Evolutionary conservation across 1,284 basidiomycete genomes (phyloP), one percentile per base, ranked within the genome.

Genomic region (Fomitopsis palustris): DNA sequence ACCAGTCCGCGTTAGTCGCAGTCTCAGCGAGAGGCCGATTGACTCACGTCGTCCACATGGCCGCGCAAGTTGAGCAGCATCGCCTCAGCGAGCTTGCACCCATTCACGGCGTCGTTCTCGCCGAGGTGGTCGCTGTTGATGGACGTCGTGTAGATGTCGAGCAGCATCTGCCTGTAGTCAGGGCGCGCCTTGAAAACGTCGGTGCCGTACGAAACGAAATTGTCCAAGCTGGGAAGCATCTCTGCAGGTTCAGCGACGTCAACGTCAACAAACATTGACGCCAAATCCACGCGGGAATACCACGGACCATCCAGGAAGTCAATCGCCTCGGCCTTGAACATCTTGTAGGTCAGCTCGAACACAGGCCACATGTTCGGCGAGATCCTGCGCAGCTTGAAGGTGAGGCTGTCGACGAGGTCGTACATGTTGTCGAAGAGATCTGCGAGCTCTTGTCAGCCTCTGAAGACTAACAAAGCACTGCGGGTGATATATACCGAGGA

Each of bases 351-450:
- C 54, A 88, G 74, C 71, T 93, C 91, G 64, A 94, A 93, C 41
- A 95, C 81, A 12, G 86, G 85, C 95, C 94, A 96, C 88, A 96
- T 90, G 64, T 79, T 84, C 0, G 89, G 86, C 37, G 90, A 85
- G 65, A 96, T 89, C 57, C 80, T 74, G 65, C 87, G 85, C 61
- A 90, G 81, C 73, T 88, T 92, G 81, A 93, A 96, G 1, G 93
- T 94, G 56, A 96, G 75, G 61, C 81, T 88, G 69, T 96, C 95
- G 53, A 93, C 85, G 39, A 96, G 77, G 64, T 95, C 93, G 68
- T 92, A 93, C 78, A 92, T 86, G 70, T 93, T 92, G 74, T 95
- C 93, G 69, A 93, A 92, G 38, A 96, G 77, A 69, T 96, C 93
- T 91, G 65, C 7, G 31, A 53, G 6, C 8, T 59, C 39, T 19